These are phyloP conservation scores for Solanum arcanum DNA, from an alignment of 257 asterid genomes.

Conservation along the genomic window DNA sequence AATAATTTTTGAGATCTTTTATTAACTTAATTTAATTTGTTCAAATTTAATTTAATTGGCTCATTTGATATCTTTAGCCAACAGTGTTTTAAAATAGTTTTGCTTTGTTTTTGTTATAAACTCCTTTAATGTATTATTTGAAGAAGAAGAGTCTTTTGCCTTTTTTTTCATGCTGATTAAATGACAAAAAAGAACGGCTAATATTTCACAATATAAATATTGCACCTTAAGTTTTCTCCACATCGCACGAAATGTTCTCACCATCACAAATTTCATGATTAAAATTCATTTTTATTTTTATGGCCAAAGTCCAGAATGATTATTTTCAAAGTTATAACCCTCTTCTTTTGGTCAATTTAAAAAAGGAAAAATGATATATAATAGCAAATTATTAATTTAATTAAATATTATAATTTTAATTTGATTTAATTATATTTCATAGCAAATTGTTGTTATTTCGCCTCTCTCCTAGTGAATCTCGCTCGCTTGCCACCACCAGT, in stretches of 20 bases:
- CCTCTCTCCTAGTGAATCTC: too few species aligned
- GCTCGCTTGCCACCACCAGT: too few species aligned
- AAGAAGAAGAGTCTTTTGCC: not conserved
- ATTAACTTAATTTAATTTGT: too few species aligned
- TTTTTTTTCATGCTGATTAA: not conserved
- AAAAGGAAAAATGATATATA: too few species aligned
- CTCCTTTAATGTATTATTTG: not conserved
- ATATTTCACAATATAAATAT: not conserved
- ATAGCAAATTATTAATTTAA: too few species aligned
- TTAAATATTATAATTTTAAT: too few species aligned
- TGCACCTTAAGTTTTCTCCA: not conserved
- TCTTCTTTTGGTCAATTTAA: too few species aligned
- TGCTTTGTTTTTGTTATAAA: not conserved
- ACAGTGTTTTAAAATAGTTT: not conserved
- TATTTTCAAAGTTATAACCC: too few species aligned
- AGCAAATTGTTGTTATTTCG: too few species aligned
- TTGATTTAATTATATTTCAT: accelerated
- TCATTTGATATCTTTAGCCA: not conserved
- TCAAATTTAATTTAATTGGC: not conserved
- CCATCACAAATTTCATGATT: not conserved
- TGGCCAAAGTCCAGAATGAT: too few species aligned
- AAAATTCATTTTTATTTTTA: too few species aligned
- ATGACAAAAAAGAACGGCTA: not conserved
- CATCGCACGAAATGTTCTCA: not conserved
- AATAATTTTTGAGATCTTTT: not conserved